A percentile compares a stretch with the other conserved stretches of the same genome.
Conservation (phyloP, 805 yeast species). For the Starmerella gropengiesseri region DNA sequence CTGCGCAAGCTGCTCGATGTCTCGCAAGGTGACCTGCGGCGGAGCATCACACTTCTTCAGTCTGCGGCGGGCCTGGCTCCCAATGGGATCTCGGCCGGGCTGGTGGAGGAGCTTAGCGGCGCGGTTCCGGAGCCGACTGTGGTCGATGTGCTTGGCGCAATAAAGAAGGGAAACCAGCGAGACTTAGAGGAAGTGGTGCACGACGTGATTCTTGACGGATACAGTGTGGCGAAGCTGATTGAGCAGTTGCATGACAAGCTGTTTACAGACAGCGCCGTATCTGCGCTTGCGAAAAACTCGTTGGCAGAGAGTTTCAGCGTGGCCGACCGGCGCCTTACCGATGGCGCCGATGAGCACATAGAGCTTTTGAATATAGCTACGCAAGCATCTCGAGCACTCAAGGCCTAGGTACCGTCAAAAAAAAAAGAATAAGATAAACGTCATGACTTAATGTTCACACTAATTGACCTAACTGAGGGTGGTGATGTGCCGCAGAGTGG, state of each 20-base stretch:
- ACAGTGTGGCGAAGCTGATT: constrained; percentile 65
- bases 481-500: constrained; percentile 84
- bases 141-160: constrained; percentile 32
- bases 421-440: neutral
- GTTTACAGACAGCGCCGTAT: constrained; percentile 42
- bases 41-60: constrained; percentile 82
- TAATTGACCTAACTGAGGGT: constrained; percentile 33
- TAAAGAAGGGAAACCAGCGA: constrained; percentile 28
- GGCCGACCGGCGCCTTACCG: constrained; percentile 61
- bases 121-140: constrained; percentile 47
- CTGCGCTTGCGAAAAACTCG: constrained; percentile 47
- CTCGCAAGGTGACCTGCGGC: constrained; percentile 83
- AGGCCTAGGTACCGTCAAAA: neutral
- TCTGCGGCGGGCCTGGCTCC: constrained; percentile 41
- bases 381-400: constrained; percentile 34
- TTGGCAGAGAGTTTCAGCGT: constrained; percentile 59
- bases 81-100: constrained; percentile 33
- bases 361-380: constrained; percentile 59
- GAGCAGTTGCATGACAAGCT: constrained; percentile 62
- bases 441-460: no score
- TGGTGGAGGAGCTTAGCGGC: constrained; percentile 67
- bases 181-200: constrained; percentile 34
- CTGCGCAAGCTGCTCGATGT: constrained; percentile 56
- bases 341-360: constrained; percentile 83
- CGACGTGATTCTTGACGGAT: constrained; percentile 52